These are phyloP conservation scores for Botrytis hyacinthi DNA, from an alignment of 2,329 filamentous ascomycete genomes.

Conservation along the genomic window DNA sequence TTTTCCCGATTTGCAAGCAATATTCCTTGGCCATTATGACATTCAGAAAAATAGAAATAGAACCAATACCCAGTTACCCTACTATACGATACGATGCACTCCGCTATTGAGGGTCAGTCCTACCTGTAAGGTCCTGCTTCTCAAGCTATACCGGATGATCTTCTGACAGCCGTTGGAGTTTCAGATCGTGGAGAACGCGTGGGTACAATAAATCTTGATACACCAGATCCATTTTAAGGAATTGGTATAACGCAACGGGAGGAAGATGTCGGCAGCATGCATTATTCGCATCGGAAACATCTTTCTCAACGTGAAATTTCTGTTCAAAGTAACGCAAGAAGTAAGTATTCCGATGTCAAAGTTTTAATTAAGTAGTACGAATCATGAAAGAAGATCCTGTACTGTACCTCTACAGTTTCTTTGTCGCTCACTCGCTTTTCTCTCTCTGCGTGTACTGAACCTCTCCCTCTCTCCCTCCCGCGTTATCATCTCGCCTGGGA, in stretches of 20 bases:
- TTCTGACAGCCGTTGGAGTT: slow-evolving; percentile 34
- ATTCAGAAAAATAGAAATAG: not conserved
- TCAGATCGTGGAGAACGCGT: slow-evolving; percentile 37
- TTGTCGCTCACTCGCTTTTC: not conserved
- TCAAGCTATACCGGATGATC: slow-evolving; percentile 21
- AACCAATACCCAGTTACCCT: not conserved
- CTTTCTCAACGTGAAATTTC: slow-evolving; percentile 21
- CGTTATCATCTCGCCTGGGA: not conserved
- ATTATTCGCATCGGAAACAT: slow-evolving; percentile 24
- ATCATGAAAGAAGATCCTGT: slow-evolving; percentile 11
- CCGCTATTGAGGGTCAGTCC: slow-evolving; percentile 13
- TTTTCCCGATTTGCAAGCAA: slow-evolving; percentile 7
- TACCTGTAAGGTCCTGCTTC: slow-evolving; percentile 12
- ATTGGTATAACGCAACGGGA: slow-evolving; percentile 29
- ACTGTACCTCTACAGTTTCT: slow-evolving; percentile 10
- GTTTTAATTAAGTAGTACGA: slow-evolving; percentile 9
- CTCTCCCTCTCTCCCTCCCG: not conserved
- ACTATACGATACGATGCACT: slow-evolving; percentile 11
- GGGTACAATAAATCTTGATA: slow-evolving; percentile 25
- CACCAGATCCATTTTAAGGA: slow-evolving; percentile 25
- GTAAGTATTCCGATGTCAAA: slow-evolving; percentile 17
- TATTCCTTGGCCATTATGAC: not conserved
- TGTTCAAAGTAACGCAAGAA: slow-evolving; percentile 18
- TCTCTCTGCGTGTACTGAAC: not conserved
- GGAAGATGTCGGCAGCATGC: slow-evolving; percentile 29